A percentile compares a stretch with the other conserved stretches of the same genome.
These are phyloP conservation scores for Haplosporangium sp. DNA, from an alignment of 371 early-diverging fungal species.

Conservation along the genomic window DNA sequence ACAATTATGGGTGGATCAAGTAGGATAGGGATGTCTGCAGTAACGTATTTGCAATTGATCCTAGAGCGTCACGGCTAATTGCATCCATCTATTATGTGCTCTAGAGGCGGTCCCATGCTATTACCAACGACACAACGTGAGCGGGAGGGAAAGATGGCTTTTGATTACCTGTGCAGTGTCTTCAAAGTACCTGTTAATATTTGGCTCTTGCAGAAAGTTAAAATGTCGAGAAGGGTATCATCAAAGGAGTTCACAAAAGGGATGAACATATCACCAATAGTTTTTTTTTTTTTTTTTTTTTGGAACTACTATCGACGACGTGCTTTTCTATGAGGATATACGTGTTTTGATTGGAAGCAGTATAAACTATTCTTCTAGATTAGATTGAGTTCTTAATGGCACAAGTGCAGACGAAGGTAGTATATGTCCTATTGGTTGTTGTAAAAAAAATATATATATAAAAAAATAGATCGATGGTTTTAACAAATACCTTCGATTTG, in stretches of 20 bases:
- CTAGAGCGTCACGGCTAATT: conserved; percentile 24
- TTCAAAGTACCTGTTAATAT: neutral
- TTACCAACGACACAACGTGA: neutral
- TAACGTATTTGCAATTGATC: conserved; percentile 23
- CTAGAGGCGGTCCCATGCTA: neutral
- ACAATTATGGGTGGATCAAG: conserved; percentile 60
- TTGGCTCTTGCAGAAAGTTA: conserved; percentile 14
- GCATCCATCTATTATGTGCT: conserved; percentile 39
- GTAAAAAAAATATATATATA: neutral
- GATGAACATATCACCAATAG: neutral
- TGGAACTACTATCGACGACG: conserved; percentile 16
- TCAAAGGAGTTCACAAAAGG: conserved; percentile 6
- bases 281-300: conserved; percentile 12
- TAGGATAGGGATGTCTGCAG: conserved; percentile 16
- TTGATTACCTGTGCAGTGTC: conserved; percentile 20
- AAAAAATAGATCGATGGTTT: neutral
- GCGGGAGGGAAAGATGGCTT: conserved; percentile 14
- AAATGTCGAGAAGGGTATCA: conserved; percentile 6
- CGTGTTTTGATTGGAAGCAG: neutral
- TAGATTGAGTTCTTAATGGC: conserved; percentile 21
- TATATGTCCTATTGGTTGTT: neutral
- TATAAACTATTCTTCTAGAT: neutral
- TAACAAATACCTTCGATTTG: neutral
- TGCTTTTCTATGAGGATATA: conserved; percentile 11
- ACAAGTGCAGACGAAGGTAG: conserved; percentile 21